Conservation (phyloP, 768 basidiomycete genomes). For the Tylopilus sp. region DNA sequence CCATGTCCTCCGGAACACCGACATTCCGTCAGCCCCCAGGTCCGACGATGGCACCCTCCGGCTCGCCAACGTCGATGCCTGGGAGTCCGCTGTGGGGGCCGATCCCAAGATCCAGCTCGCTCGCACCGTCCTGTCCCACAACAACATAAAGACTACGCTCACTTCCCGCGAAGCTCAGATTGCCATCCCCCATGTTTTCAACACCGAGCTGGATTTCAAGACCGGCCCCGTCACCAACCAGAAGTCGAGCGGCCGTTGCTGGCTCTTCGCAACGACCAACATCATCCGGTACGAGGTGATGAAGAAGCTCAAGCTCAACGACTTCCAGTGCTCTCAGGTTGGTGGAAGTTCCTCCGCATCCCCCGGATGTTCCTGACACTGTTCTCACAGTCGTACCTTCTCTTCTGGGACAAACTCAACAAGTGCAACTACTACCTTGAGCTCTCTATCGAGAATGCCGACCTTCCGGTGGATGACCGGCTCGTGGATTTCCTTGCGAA, state of each 20-base stretch:
- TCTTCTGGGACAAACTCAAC: slow-evolving; percentile 97
- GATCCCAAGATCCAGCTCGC: slow-evolving; percentile 68
- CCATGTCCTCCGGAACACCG: neutral
- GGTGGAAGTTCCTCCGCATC: slow-evolving; percentile 8
- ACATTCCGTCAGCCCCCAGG: slow-evolving; percentile 16
- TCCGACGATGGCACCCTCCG: slow-evolving; percentile 64
- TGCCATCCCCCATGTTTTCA: slow-evolving; percentile 77
- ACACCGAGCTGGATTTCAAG: slow-evolving; percentile 74
- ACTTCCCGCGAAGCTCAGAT: slow-evolving; percentile 60
- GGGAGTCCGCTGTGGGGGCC: slow-evolving; percentile 56
- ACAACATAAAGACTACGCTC: slow-evolving; percentile 61
- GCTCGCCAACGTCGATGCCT: slow-evolving; percentile 53
- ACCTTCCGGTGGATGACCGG: slow-evolving; percentile 78
- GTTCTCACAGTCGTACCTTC: slow-evolving; percentile 67
- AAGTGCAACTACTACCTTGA: slow-evolving; percentile 90
- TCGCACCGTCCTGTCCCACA: slow-evolving; percentile 71
- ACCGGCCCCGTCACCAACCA: slow-evolving; percentile 83
- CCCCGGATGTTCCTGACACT: slow-evolving; percentile 3
- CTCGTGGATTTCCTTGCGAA: slow-evolving; percentile 72
- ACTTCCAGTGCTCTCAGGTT: slow-evolving; percentile 91
- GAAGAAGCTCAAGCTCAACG: slow-evolving; percentile 79
- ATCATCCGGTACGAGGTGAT: slow-evolving; percentile 79
- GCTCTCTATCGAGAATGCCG: slow-evolving; percentile 75
- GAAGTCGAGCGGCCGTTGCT: slow-evolving; percentile 87
- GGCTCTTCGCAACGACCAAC: slow-evolving; percentile 93